phyloP scores from a whole-genome alignment of 345 rosid species.

The Psidium friedrichsthalianum region DNA sequence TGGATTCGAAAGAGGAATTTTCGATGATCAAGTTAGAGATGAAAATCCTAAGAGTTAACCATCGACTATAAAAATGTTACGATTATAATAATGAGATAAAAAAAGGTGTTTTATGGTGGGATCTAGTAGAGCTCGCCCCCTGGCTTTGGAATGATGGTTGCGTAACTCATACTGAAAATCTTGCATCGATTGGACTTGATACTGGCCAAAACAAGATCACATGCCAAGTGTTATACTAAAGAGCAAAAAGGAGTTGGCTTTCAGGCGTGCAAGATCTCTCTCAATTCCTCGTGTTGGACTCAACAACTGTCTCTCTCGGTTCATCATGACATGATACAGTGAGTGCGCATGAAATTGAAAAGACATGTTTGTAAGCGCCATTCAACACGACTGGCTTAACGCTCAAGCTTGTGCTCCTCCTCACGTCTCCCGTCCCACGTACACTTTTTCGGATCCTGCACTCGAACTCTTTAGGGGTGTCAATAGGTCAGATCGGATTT shows the following conservation, averaged over 20 bases:
- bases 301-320: background rate
- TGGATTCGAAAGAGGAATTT: accelerated
- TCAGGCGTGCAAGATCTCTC: background rate
- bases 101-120: background rate
- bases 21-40: background rate
- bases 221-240: background rate
- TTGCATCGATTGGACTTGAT: background rate
- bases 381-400: background rate
- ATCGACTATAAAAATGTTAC: too few relatives aligned
- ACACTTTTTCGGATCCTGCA: background rate
- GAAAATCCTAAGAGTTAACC: background rate
- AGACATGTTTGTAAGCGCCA: background rate
- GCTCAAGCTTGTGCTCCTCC: background rate
- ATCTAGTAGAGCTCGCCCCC: background rate
- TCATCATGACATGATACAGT: background rate
- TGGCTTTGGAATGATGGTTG: background rate
- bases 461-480: background rate
- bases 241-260: background rate
- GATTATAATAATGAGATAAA: background rate
- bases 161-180: background rate
- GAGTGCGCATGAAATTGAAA: background rate
- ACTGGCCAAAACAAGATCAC: background rate
- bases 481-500: too few relatives aligned
- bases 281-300: background rate
- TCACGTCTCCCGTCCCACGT: background rate